Evolutionary conservation across 305 asterid species (phyloP), one percentile per base, ranked within the genome.

Genomic region (Withania somnifera): DNA sequence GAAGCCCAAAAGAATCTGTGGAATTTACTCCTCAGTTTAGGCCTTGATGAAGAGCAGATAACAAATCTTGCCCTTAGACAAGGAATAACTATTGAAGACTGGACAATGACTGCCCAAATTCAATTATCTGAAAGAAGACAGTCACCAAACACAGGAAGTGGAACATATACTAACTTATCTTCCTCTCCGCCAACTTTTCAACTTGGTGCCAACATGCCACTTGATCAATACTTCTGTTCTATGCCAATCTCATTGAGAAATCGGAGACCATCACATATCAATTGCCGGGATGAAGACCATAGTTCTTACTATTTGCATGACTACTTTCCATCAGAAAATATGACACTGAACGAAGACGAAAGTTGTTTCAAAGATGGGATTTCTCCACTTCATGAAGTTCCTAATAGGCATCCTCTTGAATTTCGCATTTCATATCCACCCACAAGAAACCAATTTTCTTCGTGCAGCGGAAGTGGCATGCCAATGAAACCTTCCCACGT

Each of bases 11-110:
- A 88, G 84, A 94, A 91, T 47, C 86, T 94, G 20, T 95, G 97
- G 98, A 89, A 88, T 85, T 88, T 95, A 86, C 89, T 94, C 40
- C 82, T 81, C 77, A 90, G 97, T 89, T 86, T 90, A 79, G 99
- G 99, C 81, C 92, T 93, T 47, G 89, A 92, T 73, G 98, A 94
- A 90, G 91, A 91, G 84, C 97, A 94, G 84, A 87, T 94, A 85
- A 81, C 88, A 11, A 91, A 92, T 81, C 87, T 90, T 71, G 97
- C 93, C 61, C 90, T 88, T 20, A 91, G 87, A 86, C 94, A 92
- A 86, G 98, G 96, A 80, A 89, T 92, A 81, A 85, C 90, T 24
- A 84, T 86, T 36, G 97, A 95, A 81, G 96, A 92, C 87, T 87
- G 89, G 82, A 85, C 84, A 63, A 86, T 83, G 87, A 63, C 89